phyloP scores from a whole-genome alignment of 768 basidiomycete species.

The Hydnomerulius pinastri region DNA sequence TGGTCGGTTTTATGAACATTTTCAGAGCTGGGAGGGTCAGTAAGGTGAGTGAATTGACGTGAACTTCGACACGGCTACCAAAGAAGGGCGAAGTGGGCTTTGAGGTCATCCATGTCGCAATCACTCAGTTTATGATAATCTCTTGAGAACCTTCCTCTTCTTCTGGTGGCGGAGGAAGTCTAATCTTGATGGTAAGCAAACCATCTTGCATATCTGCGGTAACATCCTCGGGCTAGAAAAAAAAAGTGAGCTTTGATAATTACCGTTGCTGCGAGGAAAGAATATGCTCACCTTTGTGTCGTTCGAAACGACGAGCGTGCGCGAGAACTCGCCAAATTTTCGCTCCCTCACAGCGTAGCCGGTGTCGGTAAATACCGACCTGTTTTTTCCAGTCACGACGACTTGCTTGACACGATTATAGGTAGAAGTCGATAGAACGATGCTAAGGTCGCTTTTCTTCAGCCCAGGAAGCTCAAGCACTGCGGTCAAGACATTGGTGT shows the following conservation, averaged over 20 bases:
- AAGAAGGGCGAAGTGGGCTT: slow-evolving; percentile 8
- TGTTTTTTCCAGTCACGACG: slow-evolving; percentile 49
- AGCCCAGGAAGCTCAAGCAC: slow-evolving; percentile 74
- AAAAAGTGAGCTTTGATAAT: slow-evolving; percentile 9
- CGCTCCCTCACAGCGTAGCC: slow-evolving; percentile 56
- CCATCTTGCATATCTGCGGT: slow-evolving; percentile 60
- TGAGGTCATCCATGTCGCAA: slow-evolving; percentile 13
- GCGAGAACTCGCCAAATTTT: slow-evolving; percentile 49
- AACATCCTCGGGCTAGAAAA: slow-evolving; percentile 52
- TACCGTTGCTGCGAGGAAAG: background rate
- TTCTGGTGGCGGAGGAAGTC: slow-evolving; percentile 47
- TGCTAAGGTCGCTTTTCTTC: slow-evolving; percentile 53
- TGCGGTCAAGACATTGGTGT: slow-evolving; percentile 52
- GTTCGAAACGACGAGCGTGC: slow-evolving; percentile 55
- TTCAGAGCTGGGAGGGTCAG: background rate
- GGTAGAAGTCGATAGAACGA: slow-evolving; percentile 60
- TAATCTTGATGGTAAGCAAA: slow-evolving; percentile 56
- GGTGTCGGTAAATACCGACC: slow-evolving; percentile 42
- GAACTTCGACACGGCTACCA: slow-evolving; percentile 2
- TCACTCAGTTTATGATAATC: slow-evolving; percentile 50
- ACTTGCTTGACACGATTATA: slow-evolving; percentile 67
- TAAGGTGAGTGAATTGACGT: background rate
- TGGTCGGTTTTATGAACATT: background rate
- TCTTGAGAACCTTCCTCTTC: slow-evolving; percentile 47
- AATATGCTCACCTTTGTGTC: slow-evolving; percentile 54